Conservation (phyloP, 164 flowering plant species). For the Vitis rotundifolia region DNA sequence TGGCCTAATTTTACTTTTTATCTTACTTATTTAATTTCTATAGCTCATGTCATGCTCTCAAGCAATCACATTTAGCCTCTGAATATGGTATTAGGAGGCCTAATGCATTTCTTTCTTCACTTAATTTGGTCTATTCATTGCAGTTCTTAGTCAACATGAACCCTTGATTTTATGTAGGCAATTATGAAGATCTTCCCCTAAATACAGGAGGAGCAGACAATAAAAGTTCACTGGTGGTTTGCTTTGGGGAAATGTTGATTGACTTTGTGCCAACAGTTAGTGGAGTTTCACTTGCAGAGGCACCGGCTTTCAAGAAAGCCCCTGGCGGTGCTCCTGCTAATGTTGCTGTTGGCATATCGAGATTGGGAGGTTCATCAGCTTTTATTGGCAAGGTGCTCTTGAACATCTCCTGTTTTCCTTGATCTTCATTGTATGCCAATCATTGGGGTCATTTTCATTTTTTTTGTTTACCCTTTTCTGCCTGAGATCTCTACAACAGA, state of each 20-base stretch:
- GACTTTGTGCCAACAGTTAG: constrained; percentile 82
- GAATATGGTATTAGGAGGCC: no score
- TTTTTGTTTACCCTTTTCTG: neutral
- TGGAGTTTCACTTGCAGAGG: constrained; percentile 90
- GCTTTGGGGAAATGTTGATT: constrained; percentile 91
- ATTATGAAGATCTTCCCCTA: constrained; percentile 12
- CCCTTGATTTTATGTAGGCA: constrained; percentile 17
- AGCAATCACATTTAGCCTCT: no score
- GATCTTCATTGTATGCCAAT: neutral
- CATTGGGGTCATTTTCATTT: neutral
- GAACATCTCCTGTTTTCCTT: neutral
- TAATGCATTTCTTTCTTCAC: no score
- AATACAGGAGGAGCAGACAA: constrained; percentile 14
- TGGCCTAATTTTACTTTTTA: no score
- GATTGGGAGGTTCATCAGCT: constrained; percentile 77
- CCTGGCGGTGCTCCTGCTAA: constrained; percentile 98
- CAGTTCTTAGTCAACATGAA: neutral
- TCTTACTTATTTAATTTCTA: no score
- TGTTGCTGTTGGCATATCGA: constrained; percentile 82
- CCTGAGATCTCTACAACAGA: neutral
- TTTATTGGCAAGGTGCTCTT: constrained; percentile 79
- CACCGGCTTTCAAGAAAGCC: constrained; percentile 83
- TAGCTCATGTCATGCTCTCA: no score
- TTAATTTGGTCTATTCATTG: no score
- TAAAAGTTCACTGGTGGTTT: constrained; percentile 52